Base-by-base conservation (phyloP, 2,329 filamentous ascomycete genomes). In the Aspergillus sp. region DNA sequence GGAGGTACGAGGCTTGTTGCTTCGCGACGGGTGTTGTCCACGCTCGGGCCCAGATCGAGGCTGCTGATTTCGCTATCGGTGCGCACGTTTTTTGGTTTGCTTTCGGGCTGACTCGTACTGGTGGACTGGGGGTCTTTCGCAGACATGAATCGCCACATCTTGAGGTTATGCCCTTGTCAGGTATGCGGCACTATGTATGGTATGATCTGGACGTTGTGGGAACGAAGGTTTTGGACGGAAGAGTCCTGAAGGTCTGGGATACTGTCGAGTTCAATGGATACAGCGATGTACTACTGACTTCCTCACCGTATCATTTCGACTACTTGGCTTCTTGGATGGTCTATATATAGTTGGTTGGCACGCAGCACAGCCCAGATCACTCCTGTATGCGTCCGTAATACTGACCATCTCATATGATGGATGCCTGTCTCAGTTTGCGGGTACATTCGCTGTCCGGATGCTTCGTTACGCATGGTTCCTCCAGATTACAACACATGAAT, bases 51-150 rank as follows among this genome's bases (percentile, higher is more conserved):
- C 1, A 67, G 47, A 45, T 66, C 65, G 2, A 67, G 55, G 4
- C 56, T 35, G 24, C 61, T 65, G 51, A 66, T 65, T 4, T 66
- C 62, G 20, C 59, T 64, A 14, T 67, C 61, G 32, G 14, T 42
- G 40, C n/a, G 40, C 1, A 42, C 6, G 19, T 22, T 6, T 42
- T 6, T 22, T 2, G 10, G 16, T n/a, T 38, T 9, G 14, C 14
- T 16, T n/a, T 20, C 14, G 17, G n/a, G 16, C 4, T 42, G 40
- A 17, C 17, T 16, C 14, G 16, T 2, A 6, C 5, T 42, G 17
- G 13, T 17, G 19, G 40, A 17, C 14, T 11, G 40, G 19, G 17
- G 19, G 40, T 2, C 11, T 30, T 30, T 30, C 26, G 19, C 1
- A 13, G 40, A 7, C 19, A 17, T 17, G 40, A 20, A 17, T 42